phyloP scores from a whole-genome alignment of 352 stramenopile species.

The Phytophthora cryptogea region DNA sequence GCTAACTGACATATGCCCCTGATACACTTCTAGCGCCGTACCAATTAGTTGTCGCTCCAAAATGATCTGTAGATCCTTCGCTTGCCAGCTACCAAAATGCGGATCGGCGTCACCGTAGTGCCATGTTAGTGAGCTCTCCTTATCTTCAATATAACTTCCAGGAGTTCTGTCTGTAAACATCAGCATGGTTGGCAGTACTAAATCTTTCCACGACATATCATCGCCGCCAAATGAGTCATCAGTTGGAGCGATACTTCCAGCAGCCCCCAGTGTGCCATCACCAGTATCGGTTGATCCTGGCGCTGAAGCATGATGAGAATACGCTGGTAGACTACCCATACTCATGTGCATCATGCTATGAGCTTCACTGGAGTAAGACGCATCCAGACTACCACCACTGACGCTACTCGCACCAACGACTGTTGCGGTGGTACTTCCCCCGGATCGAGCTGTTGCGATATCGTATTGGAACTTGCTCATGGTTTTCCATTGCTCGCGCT shows the following conservation, averaged over 20 bases:
- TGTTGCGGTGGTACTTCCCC: slow-evolving; percentile 25
- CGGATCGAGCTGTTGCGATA: slow-evolving; percentile 40
- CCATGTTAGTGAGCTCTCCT: slow-evolving; percentile 87
- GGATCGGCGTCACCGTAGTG: slow-evolving; percentile 86
- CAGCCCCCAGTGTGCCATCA: slow-evolving; percentile 22
- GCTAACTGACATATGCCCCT: slow-evolving; percentile 82
- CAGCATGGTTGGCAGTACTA: slow-evolving; percentile 79
- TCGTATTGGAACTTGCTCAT: slow-evolving; percentile 89
- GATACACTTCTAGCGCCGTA: slow-evolving; percentile 85
- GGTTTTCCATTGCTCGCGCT: slow-evolving; percentile 76
- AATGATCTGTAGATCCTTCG: slow-evolving; percentile 91
- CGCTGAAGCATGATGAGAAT: slow-evolving; percentile 35
- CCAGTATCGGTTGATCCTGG: slow-evolving; percentile 23
- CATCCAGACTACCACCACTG: slow-evolving; percentile 34
- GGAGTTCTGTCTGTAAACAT: slow-evolving; percentile 79
- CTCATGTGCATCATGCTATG: slow-evolving; percentile 52
- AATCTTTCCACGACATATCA: slow-evolving; percentile 80
- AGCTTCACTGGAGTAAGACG: slow-evolving; percentile 37
- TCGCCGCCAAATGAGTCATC: slow-evolving; percentile 59
- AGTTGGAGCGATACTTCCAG: slow-evolving; percentile 34
- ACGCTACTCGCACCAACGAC: slow-evolving; percentile 31
- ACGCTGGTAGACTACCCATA: slow-evolving; percentile 49
- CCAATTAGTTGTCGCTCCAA: slow-evolving; percentile 86
- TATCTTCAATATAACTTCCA: slow-evolving; percentile 85
- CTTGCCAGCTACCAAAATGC: slow-evolving; percentile 88